These are phyloP conservation scores for Crepidotus variabilis DNA, from an alignment of 768 basidiomycete genomes.

Conservation along the genomic window DNA sequence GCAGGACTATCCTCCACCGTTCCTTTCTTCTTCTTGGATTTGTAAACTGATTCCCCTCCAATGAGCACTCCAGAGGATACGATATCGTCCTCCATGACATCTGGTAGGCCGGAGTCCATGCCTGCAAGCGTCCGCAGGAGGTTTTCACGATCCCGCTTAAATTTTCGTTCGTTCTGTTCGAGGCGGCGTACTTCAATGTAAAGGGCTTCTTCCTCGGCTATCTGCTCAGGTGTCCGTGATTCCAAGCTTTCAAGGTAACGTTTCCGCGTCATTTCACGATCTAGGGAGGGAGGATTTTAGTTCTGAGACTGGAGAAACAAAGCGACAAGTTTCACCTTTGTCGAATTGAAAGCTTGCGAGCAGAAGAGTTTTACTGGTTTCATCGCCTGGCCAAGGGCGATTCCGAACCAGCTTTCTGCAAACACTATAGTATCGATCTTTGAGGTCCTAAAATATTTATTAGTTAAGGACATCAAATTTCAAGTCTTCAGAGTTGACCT, in stretches of 20 bases:
- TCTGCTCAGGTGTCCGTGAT: constrained; percentile 81
- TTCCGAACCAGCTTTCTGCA: constrained; percentile 85
- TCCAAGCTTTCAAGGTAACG: constrained; percentile 86
- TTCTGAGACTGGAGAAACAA: not conserved
- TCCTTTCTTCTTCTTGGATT: constrained; percentile 49
- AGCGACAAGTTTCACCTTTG: constrained; percentile 55
- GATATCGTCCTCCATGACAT: constrained; percentile 67
- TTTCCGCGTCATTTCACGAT: constrained; percentile 84
- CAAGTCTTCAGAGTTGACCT: constrained; percentile 42
- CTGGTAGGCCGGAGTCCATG: constrained; percentile 81
- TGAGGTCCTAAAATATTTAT: constrained; percentile 65
- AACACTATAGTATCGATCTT: constrained; percentile 90
- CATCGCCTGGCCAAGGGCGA: constrained; percentile 82
- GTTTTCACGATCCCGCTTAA: constrained; percentile 86
- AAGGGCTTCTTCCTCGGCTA: constrained; percentile 92
- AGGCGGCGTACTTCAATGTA: constrained; percentile 93
- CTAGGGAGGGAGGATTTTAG: constrained; percentile 32
- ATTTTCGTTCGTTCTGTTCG: constrained; percentile 86
- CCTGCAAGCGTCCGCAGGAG: constrained; percentile 81
- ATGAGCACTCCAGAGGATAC: constrained; percentile 39
- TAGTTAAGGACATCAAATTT: constrained; percentile 1
- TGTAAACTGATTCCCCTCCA: constrained; percentile 33
- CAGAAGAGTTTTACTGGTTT: constrained; percentile 61
- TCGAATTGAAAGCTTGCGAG: constrained; percentile 81
- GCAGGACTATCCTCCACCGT: constrained; percentile 41